Base-by-base conservation (phyloP, 306 rosid species). In the Lathyrus sativus region DNA sequence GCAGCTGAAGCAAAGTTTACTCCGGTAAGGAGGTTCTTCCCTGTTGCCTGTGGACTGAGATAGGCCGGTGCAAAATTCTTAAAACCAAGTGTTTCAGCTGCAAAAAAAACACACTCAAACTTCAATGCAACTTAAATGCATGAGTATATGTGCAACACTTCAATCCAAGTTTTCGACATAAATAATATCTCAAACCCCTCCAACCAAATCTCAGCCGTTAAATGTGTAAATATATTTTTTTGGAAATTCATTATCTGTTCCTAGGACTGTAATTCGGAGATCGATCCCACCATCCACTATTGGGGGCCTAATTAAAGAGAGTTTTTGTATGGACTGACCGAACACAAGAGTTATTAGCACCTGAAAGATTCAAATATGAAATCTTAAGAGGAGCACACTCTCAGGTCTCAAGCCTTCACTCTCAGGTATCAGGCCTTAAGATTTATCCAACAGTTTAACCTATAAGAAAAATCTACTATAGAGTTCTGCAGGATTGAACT, bases 1-100 rank as follows among this genome's bases (percentile, higher is more conserved):
- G 92, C 97, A 83, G 97, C 99, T 35, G 99, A 95, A 71, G 97
- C 99, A 73, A 95, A 95, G 82, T 95, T 95, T 48, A 86, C 91
- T 67, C 99, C 99, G 65, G 81, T 71, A 46, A 95, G 92, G 35
- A 95, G 97, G 74, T 85, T 91, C 65, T 91, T 87, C 77, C 99
- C 97, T 29, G 99, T 82, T 66, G 95, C 97, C 71, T 85, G 86
- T 15, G 97, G 96, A 84, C 99, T 95, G 57, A 91, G 97, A 72
- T 95, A 95, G 50, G 99, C 87, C 12, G 86, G 77, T 71, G 97
- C 85, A 73, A 60, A 85, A 2, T 71, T 87, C 81, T 68, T 91
- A 43, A 95, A 95, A 18, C 99, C 99, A 58, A 95, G 64, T 66
- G 83, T 84, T 24, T 90, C 89, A 76, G 97, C 97, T 90, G 87